Evolutionary conservation across 306 rosid genomes (phyloP), one percentile per base, ranked within the genome.

Genomic region (Prunus davidiana): DNA sequence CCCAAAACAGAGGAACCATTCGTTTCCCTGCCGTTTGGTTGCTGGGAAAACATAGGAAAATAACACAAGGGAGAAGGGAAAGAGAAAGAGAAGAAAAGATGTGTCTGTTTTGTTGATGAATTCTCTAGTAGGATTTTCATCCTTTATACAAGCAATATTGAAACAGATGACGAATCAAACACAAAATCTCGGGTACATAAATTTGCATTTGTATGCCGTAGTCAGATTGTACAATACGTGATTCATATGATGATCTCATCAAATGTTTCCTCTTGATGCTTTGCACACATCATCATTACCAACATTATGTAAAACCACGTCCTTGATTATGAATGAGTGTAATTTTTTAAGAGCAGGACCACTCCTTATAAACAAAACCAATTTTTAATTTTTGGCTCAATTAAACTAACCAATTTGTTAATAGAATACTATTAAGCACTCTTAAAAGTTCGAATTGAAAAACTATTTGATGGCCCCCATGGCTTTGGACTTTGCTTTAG

Each of bases 271-370:
- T 47, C 43, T 16, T 70, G 4, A 11, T 19, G 30, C 13, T 30
- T 71, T 28, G 62, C 27, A n/a, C 27, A 11, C 5, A 67, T 6
- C 14, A 12, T 30, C 14, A 50, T 43, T 20, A 41, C 10, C 46
- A 4, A 43, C 6, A 12, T 43, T 22, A 68, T 10, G 41, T 34
- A 13, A 27, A 50, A 16, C 45, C 18, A 69, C 75, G 63, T 71
- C 47, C 4, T n/a, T n/a, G 75, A 71, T 52, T 52, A 51, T 46
- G 73, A 69, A 8, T 16, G 12, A 27, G n/a, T 5, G 19, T 19
- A 52, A 52, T 28, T 52, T 52, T 70, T 50, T 9, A 32, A 27
- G 8, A 16, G 73, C 73, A 69, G 64, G 75, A 71, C 32, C 75
- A 54, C 63, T n/a, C 3, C 52, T 6, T 38, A 54, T 6, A 38